Evolutionary conservation across 306 rosid species (phyloP).

Genomic region (Vicia faba): DNA sequence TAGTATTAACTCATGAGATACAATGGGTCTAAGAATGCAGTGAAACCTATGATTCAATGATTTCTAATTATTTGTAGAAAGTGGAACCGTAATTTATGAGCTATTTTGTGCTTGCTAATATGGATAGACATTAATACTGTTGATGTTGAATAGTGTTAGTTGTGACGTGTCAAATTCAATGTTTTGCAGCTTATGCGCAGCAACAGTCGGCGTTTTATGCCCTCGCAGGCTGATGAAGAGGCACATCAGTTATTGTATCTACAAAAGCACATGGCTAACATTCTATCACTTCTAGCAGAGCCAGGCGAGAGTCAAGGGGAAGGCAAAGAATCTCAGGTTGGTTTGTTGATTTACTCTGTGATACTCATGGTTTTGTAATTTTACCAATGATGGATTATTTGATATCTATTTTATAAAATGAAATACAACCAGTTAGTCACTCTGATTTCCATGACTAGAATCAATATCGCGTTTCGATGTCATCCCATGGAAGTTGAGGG

Average conservation of each 20-base stretch:
- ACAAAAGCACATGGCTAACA: slow-evolving; percentile 80
- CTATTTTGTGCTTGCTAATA: neutral
- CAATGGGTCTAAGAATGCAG: neutral
- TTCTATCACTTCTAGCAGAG: slow-evolving; percentile 80
- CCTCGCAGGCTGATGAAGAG: slow-evolving; percentile 92
- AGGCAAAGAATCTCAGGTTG: slow-evolving; percentile 70
- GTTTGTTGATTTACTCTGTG: slow-evolving; percentile 55
- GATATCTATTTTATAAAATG: neutral
- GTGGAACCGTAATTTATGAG: neutral
- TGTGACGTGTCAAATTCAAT: slow-evolving; percentile 11
- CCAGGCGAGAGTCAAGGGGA: slow-evolving; percentile 68
- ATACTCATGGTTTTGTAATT: slow-evolving; percentile 14
- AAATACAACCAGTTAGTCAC: neutral
- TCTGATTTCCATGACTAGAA: slow-evolving; percentile 15
- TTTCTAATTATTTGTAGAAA: neutral
- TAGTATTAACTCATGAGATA: neutral
- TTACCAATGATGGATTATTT: slow-evolving; percentile 22
- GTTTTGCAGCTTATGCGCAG: slow-evolving; percentile 89
- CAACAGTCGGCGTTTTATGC: slow-evolving; percentile 83
- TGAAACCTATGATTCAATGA: neutral
- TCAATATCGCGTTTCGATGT: slow-evolving; percentile 7
- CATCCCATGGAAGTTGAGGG: neutral
- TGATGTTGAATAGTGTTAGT: slow-evolving; percentile 25
- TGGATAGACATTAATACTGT: neutral
- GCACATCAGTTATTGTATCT: slow-evolving; percentile 88